Conservation (phyloP, 768 basidiomycete species). For the Phylloporus rhodoxanthus region DNA sequence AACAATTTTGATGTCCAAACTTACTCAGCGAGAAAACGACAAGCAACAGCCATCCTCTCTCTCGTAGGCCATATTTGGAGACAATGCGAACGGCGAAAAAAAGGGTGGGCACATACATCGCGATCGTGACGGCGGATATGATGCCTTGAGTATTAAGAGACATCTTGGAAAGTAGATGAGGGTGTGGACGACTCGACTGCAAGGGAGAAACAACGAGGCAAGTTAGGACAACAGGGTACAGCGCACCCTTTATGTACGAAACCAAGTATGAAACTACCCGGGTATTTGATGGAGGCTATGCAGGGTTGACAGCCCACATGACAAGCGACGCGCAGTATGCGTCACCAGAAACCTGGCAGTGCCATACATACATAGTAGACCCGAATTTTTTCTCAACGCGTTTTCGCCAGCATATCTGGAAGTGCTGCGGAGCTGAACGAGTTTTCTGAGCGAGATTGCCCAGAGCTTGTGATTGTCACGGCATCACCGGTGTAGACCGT, state of each 20-base stretch:
- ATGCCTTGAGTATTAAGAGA: conserved; percentile 39
- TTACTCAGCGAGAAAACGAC: conserved; percentile 53
- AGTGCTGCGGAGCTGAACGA: no score
- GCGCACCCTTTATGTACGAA: conserved; percentile 20
- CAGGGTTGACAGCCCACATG: not conserved
- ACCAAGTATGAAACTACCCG: not conserved
- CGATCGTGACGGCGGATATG: conserved; percentile 56
- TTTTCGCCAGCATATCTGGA: no score
- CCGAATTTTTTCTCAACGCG: no score
- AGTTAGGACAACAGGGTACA: not conserved
- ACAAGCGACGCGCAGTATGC: not conserved
- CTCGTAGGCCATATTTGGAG: conserved; percentile 50
- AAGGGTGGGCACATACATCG: conserved; percentile 53
- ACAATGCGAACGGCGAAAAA: conserved; percentile 41
- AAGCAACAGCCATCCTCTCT: conserved; percentile 67
- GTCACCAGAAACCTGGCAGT: not conserved
- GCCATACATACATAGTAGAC: no score
- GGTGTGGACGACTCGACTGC: not conserved
- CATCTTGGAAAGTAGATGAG: conserved; percentile 20
- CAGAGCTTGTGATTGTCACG: no score
- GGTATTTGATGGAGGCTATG: conserved; percentile 13
- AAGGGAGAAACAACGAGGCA: conserved; percentile 1
- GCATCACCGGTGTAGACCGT: no score
- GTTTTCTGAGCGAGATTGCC: no score
- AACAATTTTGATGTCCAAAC: conserved; percentile 15